phyloP scores from a whole-genome alignment of 1,284 basidiomycete species.

The Boletus smithii region DNA sequence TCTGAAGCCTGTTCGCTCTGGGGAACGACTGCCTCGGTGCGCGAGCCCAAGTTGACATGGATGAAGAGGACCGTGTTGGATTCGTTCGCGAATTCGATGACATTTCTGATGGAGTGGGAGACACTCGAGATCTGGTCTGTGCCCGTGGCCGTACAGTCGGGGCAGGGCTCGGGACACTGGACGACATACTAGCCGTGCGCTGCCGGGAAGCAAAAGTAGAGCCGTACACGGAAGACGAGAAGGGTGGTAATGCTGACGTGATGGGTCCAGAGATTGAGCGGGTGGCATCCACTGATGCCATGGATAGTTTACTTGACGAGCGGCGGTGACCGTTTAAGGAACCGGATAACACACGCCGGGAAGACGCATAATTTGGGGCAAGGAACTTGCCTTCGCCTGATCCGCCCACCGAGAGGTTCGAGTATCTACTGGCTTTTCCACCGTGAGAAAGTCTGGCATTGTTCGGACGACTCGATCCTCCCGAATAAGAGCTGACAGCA shows the following conservation, averaged over 20 bases:
- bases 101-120: constrained; percentile 55
- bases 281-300: constrained; percentile 25
- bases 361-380: constrained; percentile 42
- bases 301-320: constrained; percentile 31
- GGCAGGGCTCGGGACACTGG: constrained; percentile 36
- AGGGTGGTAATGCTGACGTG: constrained; percentile 23
- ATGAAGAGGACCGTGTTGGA: constrained; percentile 41
- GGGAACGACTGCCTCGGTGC: constrained; percentile 61
- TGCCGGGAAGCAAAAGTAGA: constrained; percentile 81
- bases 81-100: constrained; percentile 45
- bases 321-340: constrained; percentile 40
- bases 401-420: constrained; percentile 46
- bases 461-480: constrained; percentile 26
- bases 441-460: constrained; percentile 31
- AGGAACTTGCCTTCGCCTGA: constrained; percentile 45
- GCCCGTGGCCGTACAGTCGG: constrained; percentile 41
- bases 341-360: constrained; percentile 50
- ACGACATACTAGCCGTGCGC: constrained; percentile 62
- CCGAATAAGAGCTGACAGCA: constrained; percentile 26
- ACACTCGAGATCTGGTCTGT: constrained; percentile 45
- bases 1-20: constrained; percentile 39
- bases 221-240: constrained; percentile 45
- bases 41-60: constrained; percentile 63
- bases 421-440: constrained; percentile 42
- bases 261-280: constrained; percentile 37